Conservation (phyloP, 2,329 filamentous ascomycete species). For the Aspergillus sp. region DNA sequence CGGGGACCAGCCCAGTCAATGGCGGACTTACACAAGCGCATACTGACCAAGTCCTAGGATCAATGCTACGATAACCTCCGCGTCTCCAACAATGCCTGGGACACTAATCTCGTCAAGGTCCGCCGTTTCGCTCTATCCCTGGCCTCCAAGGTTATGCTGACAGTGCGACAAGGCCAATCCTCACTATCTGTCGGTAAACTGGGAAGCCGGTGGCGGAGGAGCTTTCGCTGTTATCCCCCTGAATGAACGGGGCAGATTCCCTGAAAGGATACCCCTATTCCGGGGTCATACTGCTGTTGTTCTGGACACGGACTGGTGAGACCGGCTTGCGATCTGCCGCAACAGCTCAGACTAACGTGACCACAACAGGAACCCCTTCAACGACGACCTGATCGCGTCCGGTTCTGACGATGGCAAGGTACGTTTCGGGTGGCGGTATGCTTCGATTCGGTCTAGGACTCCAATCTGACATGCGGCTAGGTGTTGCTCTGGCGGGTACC, state of each 20-base stretch:
- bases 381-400: slow-evolving; percentile 85
- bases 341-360: slow-evolving; percentile 6
- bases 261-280: slow-evolving; percentile 89
- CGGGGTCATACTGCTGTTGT: slow-evolving; percentile 92
- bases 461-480: slow-evolving; percentile 19
- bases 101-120: slow-evolving; percentile 97
- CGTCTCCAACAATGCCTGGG: slow-evolving; percentile 97
- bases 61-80: slow-evolving; percentile 97
- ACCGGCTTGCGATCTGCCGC: slow-evolving; percentile 10
- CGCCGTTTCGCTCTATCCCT: slow-evolving; percentile 28
- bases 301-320: slow-evolving; percentile 91
- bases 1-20: not conserved
- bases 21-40: slow-evolving; percentile 1
- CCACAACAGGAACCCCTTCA: slow-evolving; percentile 73
- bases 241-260: slow-evolving; percentile 78
- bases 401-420: slow-evolving; percentile 92
- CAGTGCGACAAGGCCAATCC: slow-evolving; percentile 92
- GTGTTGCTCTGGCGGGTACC: slow-evolving; percentile 96
- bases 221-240: slow-evolving; percentile 94
- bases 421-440: slow-evolving; percentile 5
- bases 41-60: slow-evolving; percentile 47
- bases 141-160: no score
- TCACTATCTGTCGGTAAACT: slow-evolving; percentile 93
- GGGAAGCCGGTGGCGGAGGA: slow-evolving; percentile 91
- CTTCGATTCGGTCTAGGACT: no score